Percentiles rank a stretch among this genome's conserved stretches.
These are phyloP conservation scores for Claviceps cyperi DNA, from an alignment of 2,329 filamentous ascomycete species.

Conservation along the genomic window DNA sequence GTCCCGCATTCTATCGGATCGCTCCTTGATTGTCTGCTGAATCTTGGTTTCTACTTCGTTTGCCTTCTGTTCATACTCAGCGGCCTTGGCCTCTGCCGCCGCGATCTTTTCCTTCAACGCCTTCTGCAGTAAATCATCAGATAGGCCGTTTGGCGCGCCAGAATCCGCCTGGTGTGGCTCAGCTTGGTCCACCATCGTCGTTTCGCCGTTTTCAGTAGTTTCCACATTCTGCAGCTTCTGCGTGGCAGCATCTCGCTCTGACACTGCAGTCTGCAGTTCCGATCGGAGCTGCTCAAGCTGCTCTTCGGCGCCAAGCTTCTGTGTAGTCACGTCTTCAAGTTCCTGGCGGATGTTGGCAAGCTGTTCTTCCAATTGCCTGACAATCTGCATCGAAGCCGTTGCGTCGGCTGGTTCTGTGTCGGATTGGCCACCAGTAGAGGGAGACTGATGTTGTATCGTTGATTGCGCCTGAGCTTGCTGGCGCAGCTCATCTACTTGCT, in stretches of 20 bases:
- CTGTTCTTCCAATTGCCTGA: constrained; percentile 33
- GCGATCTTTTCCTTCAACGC: constrained; percentile 48
- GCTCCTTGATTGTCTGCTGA: constrained; percentile 44
- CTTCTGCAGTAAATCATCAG: constrained; percentile 43
- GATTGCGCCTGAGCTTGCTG: constrained; percentile 17
- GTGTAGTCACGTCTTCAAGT: constrained; percentile 48
- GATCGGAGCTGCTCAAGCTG: constrained; percentile 39
- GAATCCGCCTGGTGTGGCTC: not conserved
- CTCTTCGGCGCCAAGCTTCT: constrained; percentile 55
- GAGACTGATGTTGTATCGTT: not conserved
- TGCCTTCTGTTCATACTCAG: constrained; percentile 49
- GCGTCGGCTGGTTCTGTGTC: constrained; percentile 17
- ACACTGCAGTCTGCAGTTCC: constrained; percentile 47
- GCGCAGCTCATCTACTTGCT: constrained; percentile 24
- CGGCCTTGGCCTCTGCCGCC: constrained; percentile 44
- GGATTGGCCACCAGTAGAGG: not conserved
- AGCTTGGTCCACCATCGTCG: not conserved
- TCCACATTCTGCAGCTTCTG: constrained; percentile 20
- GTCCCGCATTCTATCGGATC: constrained; percentile 56
- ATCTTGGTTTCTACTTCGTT: constrained; percentile 50
- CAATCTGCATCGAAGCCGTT: constrained; percentile 30
- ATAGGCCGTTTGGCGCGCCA: constrained; percentile 19
- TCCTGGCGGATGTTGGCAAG: constrained; percentile 39
- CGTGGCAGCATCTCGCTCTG: constrained; percentile 49
- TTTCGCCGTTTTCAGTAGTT: constrained; percentile 6